Evolutionary conservation across 352 stramenopile species (phyloP).

Genomic region (Pythium brassicae): DNA sequence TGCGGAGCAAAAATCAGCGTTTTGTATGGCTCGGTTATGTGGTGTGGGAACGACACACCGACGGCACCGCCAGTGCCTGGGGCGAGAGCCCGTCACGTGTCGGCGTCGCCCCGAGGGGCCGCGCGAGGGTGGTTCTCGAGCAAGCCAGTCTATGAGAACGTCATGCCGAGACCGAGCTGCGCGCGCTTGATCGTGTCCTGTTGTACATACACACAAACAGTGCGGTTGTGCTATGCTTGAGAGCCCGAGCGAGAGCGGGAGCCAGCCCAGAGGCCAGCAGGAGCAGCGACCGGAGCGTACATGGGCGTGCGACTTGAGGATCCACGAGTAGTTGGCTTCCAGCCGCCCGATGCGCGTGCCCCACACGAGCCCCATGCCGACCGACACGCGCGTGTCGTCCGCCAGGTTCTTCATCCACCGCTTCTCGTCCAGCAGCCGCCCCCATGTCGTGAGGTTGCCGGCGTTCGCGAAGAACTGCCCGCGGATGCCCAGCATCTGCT

Average conservation of each 20-base stretch:
- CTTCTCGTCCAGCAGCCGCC: conserved; percentile 76
- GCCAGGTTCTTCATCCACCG: conserved; percentile 89
- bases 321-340: conserved; percentile 91
- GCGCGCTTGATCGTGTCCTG: conserved; percentile 86
- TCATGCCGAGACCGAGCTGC: conserved; percentile 81
- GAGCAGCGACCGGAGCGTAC: conserved; percentile 30
- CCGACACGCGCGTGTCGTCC: conserved; percentile 81
- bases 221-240: neutral
- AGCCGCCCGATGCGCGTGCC: conserved; percentile 82
- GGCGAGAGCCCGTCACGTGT: no score
- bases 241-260: neutral
- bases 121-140: no score
- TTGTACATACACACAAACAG: neutral
- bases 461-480: conserved; percentile 89
- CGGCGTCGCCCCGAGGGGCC: no score
- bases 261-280: no score
- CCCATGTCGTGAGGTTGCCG: conserved; percentile 88
- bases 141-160: conserved; percentile 60
- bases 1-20: no score
- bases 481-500: conserved; percentile 74
- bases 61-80: no score
- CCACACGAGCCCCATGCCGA: conserved; percentile 86
- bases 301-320: conserved; percentile 75
- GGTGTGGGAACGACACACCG: no score
- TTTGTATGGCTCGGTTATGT: no score